phyloP scores from a whole-genome alignment of 1,284 basidiomycete genomes.

The Rugosomyces carneus region DNA sequence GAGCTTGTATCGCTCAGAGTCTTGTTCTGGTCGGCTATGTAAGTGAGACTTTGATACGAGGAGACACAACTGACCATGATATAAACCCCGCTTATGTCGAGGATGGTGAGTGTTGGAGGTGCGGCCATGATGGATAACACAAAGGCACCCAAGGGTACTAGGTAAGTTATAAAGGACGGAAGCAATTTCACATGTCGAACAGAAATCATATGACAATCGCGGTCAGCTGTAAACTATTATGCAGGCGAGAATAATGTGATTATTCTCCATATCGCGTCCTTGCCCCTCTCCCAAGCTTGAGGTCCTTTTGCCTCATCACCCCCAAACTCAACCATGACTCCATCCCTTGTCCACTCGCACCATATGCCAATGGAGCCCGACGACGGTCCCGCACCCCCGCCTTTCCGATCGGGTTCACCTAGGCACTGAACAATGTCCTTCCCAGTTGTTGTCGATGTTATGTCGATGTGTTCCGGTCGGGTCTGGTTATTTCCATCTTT shows the following conservation, averaged over 20 bases:
- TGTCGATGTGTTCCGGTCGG: conserved; percentile 36
- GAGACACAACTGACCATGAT: conserved; percentile 35
- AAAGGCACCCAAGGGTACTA: too few relatives aligned
- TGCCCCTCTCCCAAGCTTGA: conserved; percentile 80
- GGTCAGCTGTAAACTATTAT: too few relatives aligned
- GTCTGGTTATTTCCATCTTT: conserved; percentile 28
- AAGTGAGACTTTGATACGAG: conserved; percentile 15
- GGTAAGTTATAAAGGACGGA: too few relatives aligned
- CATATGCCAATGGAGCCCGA: conserved; percentile 84
- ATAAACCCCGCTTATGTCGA: conserved; percentile 47
- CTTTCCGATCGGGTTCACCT: conserved; percentile 84
- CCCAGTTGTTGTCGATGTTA: conserved; percentile 55
- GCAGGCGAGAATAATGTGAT: conserved; percentile 60
- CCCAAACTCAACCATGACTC: conserved; percentile 79
- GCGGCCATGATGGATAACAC: conserved; percentile 22
- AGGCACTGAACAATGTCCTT: conserved; percentile 67
- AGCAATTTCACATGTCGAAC: neutral
- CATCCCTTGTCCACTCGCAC: conserved; percentile 83
- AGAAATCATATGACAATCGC: too few relatives aligned
- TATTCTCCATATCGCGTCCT: conserved; percentile 72
- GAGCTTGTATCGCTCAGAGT: conserved; percentile 44
- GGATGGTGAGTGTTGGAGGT: conserved; percentile 43
- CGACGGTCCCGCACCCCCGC: conserved; percentile 76
- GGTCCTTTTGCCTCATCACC: conserved; percentile 70
- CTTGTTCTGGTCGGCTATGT: conserved; percentile 40